Evolutionary conservation across 78 protist genomes (phyloP).

Genomic region (Polysphondylium violaceum): DNA sequence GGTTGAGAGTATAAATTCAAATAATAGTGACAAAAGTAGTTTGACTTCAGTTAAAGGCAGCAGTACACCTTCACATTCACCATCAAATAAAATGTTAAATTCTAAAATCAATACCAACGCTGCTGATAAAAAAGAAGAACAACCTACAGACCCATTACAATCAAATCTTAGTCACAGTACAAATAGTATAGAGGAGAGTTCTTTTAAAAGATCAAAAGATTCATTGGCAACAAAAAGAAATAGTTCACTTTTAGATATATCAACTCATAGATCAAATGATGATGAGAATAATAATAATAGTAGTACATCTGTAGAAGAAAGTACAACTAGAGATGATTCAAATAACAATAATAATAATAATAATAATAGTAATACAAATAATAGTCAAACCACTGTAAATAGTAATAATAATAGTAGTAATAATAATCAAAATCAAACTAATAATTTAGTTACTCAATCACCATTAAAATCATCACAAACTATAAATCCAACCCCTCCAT

Average conservation of each 20-base stretch:
- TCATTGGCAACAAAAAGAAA: no score
- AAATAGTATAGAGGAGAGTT: no score
- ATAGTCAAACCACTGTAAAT: neutral
- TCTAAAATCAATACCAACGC: neutral
- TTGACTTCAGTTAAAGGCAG: neutral
- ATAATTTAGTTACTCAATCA: neutral
- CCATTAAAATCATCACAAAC: slow-evolving; percentile 51
- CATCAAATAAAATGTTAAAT: slow-evolving; percentile 44
- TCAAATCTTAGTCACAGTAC: neutral
- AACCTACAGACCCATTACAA: neutral
- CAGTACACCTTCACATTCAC: slow-evolving; percentile 39
- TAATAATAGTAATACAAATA: slow-evolving; percentile 1
- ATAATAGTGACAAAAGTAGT: slow-evolving; percentile 18
- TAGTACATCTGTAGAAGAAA: neutral
- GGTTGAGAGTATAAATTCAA: neutral
- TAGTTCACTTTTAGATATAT: no score
- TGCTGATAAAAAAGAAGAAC: neutral
- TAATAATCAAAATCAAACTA: no score
- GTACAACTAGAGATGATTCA: neutral
- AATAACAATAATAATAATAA: neutral
- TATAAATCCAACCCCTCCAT: slow-evolving; percentile 13
- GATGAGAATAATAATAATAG: no score
- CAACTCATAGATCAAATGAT: no score
- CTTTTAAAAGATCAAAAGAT: no score
- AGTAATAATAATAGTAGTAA: neutral